A percentile compares a stretch with the other conserved stretches of the same genome.
Evolutionary conservation across 495 filamentous ascomycete species (phyloP).

Genomic region (Lasiosphaeris hirsuta): DNA sequence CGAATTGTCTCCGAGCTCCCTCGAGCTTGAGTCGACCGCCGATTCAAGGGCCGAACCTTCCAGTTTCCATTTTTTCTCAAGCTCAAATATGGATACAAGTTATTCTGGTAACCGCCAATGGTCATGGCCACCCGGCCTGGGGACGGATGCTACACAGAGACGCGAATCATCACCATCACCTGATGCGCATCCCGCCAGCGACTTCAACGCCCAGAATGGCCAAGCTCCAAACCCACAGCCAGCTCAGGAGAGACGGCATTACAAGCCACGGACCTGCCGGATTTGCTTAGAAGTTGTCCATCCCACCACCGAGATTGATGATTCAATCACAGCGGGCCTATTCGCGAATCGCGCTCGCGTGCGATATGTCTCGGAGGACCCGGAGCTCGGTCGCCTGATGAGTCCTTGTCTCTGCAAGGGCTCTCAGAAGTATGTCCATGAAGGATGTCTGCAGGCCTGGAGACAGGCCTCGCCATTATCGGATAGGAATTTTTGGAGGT

Average conservation of each 20-base stretch:
- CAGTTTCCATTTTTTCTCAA: background rate
- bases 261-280: conserved; percentile 73
- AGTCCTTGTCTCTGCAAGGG: conserved; percentile 93
- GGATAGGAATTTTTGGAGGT: conserved; percentile 74
- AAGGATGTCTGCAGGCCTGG: conserved; percentile 88
- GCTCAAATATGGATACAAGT: background rate
- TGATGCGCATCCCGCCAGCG: background rate
- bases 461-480: conserved; percentile 68
- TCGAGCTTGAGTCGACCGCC: no score
- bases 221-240: conserved; percentile 24
- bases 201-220: conserved; percentile 5
- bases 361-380: conserved; percentile 70
- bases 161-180: background rate
- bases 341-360: conserved; percentile 61
- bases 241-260: conserved; percentile 45
- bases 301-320: conserved; percentile 67
- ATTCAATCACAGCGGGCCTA: conserved; percentile 58
- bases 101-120: background rate
- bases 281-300: conserved; percentile 87
- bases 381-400: conserved; percentile 76
- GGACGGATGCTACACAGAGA: background rate
- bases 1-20: background rate
- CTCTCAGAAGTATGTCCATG: conserved; percentile 88
- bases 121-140: conserved; percentile 1
- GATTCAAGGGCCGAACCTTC: no score